phyloP scores from a whole-genome alignment of 2,329 filamentous ascomycete species.

The Verticillium klebahnii region DNA sequence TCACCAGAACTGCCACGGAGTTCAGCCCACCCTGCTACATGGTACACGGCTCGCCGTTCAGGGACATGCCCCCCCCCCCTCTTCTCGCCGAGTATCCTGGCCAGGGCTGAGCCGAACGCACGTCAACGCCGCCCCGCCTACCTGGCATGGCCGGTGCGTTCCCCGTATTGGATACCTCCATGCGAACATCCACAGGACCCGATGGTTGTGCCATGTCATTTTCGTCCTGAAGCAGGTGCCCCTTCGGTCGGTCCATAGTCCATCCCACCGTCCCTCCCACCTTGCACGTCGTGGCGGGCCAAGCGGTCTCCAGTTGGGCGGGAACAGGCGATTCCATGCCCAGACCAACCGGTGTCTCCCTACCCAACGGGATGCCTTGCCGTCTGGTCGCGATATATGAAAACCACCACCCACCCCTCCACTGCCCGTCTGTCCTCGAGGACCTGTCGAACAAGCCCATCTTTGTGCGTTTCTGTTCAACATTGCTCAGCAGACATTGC shows the following conservation, averaged over 20 bases:
- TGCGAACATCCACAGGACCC: constrained; percentile 8
- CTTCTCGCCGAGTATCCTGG: background rate
- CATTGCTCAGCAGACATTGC: background rate
- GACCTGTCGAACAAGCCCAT: background rate
- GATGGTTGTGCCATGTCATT: constrained; percentile 8
- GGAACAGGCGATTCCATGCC: constrained; percentile 10
- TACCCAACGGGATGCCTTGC: constrained; percentile 7
- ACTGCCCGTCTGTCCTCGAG: background rate
- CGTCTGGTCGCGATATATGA: background rate
- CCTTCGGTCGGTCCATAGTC: constrained; percentile 6
- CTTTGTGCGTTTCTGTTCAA: background rate
- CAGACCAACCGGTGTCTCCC: constrained; percentile 12
- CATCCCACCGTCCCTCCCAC: background rate
- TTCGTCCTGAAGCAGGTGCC: constrained; percentile 13
- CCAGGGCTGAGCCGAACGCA: background rate
- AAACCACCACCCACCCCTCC: background rate
- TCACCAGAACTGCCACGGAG: background rate
- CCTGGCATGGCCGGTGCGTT: background rate
- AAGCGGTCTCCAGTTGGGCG: background rate
- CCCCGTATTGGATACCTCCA: background rate
- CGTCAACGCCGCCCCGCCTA: background rate
- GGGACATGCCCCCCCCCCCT: background rate
- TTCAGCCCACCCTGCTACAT: background rate
- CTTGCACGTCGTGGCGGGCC: background rate
- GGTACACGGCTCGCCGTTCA: background rate